A percentile compares a stretch with the other conserved stretches of the same genome.
Conservation (phyloP, 1,139 yeast genomes). For the Blastobotrys capitulatus region DNA sequence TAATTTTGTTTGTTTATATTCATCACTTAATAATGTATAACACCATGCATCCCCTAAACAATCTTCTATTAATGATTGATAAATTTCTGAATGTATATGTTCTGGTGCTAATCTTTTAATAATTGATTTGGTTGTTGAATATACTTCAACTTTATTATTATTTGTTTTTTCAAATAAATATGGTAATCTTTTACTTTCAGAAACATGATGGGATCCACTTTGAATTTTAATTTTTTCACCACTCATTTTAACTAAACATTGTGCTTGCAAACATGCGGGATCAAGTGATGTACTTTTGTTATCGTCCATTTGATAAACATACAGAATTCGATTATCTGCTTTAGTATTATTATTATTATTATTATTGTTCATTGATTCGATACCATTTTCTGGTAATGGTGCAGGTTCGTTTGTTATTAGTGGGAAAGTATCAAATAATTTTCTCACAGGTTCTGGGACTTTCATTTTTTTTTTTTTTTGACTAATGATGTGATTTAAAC, state of each 20-base stretch:
- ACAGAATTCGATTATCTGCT: constrained; percentile 14
- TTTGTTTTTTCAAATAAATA: constrained; percentile 12
- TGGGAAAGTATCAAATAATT: constrained; percentile 49
- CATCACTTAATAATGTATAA: constrained; percentile 20
- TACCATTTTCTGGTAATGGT: neutral
- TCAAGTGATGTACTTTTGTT: constrained; percentile 17
- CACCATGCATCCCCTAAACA: constrained; percentile 32
- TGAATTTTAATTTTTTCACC: constrained; percentile 11
- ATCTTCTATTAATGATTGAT: constrained; percentile 24
- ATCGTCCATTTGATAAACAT: constrained; percentile 24
- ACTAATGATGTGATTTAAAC: too few species aligned
- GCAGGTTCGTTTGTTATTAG: constrained; percentile 29
- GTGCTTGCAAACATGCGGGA: constrained; percentile 29
- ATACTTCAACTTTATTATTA: constrained; percentile 10
- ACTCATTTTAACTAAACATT: constrained; percentile 18
- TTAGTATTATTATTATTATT: neutral
- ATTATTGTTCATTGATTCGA: neutral
- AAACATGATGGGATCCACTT: constrained; percentile 13
- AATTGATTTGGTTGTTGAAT: constrained; percentile 7
- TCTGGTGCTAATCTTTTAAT: constrained; percentile 10
- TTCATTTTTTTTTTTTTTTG: constrained; percentile 11
- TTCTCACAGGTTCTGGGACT: constrained; percentile 42
- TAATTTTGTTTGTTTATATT: constrained; percentile 10
- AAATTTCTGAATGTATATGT: constrained; percentile 14
- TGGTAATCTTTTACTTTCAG: constrained; percentile 22